Base-by-base conservation (phyloP, 164 flowering plant species). In the Piper betle region DNA sequence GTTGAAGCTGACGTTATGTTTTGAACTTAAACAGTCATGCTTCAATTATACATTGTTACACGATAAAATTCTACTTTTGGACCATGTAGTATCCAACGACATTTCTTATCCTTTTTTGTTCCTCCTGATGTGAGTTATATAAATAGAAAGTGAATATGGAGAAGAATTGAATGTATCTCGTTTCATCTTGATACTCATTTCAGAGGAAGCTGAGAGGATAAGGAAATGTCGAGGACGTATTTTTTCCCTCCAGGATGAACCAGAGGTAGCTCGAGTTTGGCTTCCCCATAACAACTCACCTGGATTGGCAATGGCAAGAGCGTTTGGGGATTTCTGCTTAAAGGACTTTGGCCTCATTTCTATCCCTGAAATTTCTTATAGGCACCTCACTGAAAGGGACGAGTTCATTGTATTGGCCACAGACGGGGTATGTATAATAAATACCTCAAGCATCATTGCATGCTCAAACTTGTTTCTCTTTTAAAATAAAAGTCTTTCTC, bases 231-330 rank as follows among this genome's bases (percentile, higher is more conserved):
- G 63, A 77, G 99, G 99, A 4, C 86, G 99, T 55, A 93, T 94
- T 46, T 94, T 94, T 78, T 82, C 99, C 55, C 97, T 94, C 71
- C 84, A 68, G 59, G 95, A 91, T 71, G 99, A 94, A 69, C 99
- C 99, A 19, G 97, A 91, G 63, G 99, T 94, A 62, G 72, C 96
- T 41, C 77, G 99, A 68, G 97, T 94, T 53, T 94, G 99, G 99
- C 77, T 94, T 55, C 99, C 99, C 13, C 75, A 88, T 62, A 70
- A 69, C 70, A 83, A 94, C 67, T 85, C 96, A 52, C 99, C 99
- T 65, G 99, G 99, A 37, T 83, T 94, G 58, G 99, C 99, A 37
- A 94, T 94, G 99, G 96, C 99, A 40, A 81, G 99, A 54, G 99
- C 99, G 37, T 91, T 94, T 77, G 99, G 99, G 54, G 99, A 94